Evolutionary conservation across 495 filamentous ascomycete genomes (phyloP).

Genomic region (Neurospora intermedia): DNA sequence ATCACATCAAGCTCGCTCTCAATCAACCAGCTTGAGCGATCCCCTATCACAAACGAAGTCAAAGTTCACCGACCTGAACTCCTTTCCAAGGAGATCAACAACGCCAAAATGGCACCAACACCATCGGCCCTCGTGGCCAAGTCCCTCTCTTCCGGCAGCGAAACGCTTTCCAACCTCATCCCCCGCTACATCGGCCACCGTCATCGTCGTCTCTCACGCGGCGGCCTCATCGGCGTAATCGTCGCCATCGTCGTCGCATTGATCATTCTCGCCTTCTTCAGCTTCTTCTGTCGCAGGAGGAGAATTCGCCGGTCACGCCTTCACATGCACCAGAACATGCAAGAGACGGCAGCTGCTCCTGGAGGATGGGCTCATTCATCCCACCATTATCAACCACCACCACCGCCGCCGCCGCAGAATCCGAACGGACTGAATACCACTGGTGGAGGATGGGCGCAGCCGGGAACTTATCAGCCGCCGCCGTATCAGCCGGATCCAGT

Average conservation of each 20-base stretch:
- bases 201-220: not conserved
- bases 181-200: not conserved
- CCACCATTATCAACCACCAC: not conserved
- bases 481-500: not conserved
- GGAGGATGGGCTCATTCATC: not conserved
- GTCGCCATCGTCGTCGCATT: not conserved
- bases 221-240: not conserved
- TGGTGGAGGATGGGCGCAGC: not conserved
- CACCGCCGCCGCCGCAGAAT: not conserved
- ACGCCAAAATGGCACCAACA: not conserved
- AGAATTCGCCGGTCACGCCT: not conserved
- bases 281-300: not conserved
- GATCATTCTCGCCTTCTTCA: not conserved
- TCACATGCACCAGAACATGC: not conserved
- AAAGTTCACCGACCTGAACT: not conserved
- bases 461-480: not conserved
- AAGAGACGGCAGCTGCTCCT: not conserved
- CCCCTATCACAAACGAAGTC: not conserved
- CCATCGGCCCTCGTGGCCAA: not conserved
- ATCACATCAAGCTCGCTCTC: not conserved
- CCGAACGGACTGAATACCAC: not conserved
- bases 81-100: not conserved
- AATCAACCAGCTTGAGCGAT: not conserved
- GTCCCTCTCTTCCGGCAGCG: not conserved
- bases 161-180: not conserved